phyloP scores from a whole-genome alignment of 2,329 filamentous ascomycete species.

The Claviceps quebecensis region DNA sequence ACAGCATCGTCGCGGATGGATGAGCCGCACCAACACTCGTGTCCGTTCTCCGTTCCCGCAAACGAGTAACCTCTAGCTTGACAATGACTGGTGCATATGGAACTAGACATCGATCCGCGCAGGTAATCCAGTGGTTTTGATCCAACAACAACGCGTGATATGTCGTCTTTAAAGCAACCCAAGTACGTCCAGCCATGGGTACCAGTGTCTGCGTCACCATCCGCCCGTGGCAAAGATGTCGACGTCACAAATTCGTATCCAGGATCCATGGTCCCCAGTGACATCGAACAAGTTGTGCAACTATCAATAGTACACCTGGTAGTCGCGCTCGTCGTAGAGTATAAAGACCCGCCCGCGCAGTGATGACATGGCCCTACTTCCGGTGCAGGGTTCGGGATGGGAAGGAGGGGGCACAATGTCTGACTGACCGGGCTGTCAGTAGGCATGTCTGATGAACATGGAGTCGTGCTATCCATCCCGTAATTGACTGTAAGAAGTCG shows the following conservation, averaged over 20 bases:
- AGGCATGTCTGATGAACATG: background rate
- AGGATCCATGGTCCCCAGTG: background rate
- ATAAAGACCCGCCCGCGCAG: conserved; percentile 17
- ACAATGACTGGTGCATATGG: conserved; percentile 35
- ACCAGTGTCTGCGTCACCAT: background rate
- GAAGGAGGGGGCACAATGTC: background rate
- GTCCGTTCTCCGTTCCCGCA: conserved; percentile 35
- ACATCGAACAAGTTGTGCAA: background rate
- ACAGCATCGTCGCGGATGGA: conserved; percentile 12
- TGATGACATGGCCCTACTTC: conserved; percentile 14
- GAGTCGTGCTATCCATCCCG: background rate
- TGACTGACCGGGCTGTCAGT: background rate
- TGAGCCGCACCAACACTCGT: conserved; percentile 38
- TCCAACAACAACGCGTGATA: conserved; percentile 11
- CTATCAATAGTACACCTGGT: background rate
- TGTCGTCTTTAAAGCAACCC: conserved; percentile 19
- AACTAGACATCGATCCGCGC: conserved; percentile 29
- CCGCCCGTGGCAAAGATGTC: background rate
- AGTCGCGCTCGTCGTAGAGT: conserved; percentile 3
- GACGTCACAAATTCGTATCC: background rate
- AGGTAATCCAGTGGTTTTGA: conserved; percentile 14
- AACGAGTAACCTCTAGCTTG: conserved; percentile 23
- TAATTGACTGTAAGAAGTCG: background rate
- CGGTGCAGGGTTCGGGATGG: background rate
- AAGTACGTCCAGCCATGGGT: conserved; percentile 14